These are phyloP conservation scores for Eucalyptus brandiana DNA, from an alignment of 345 rosid genomes.

Conservation along the genomic window DNA sequence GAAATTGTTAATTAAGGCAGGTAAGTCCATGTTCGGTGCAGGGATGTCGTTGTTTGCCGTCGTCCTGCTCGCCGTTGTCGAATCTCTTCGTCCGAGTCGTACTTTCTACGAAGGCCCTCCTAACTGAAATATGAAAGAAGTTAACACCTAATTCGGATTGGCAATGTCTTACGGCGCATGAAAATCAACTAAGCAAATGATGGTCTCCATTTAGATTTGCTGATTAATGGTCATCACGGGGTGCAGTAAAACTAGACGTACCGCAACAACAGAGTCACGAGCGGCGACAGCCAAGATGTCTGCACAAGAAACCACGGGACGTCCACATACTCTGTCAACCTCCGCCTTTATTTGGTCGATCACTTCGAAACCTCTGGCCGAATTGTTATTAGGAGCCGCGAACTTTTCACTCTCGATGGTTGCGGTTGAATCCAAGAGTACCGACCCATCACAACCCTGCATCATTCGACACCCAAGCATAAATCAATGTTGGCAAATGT, in stretches of 20 bases:
- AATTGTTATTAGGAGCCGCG: slow-evolving; percentile 13
- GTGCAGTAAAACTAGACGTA: neutral
- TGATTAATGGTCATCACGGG: neutral
- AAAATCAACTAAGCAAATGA: neutral
- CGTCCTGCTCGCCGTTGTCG: slow-evolving; percentile 6
- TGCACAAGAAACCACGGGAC: slow-evolving; percentile 45
- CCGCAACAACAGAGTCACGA: slow-evolving; percentile 40
- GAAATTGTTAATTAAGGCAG: slow-evolving; percentile 11
- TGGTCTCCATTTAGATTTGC: neutral
- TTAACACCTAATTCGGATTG: neutral
- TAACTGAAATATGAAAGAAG: neutral
- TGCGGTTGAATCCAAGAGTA: slow-evolving; percentile 39
- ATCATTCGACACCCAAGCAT: neutral
- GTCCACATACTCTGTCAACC: slow-evolving; percentile 32
- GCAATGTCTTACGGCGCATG: neutral
- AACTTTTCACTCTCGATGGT: slow-evolving; percentile 44
- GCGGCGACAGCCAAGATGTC: slow-evolving; percentile 54
- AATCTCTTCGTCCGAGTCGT: slow-evolving; percentile 26
- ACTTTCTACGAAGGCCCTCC: slow-evolving; percentile 37
- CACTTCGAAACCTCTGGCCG: slow-evolving; percentile 42
- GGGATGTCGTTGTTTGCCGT: slow-evolving; percentile 12
- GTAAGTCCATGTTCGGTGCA: slow-evolving; percentile 14
- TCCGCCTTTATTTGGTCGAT: slow-evolving; percentile 43
- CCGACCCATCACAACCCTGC: slow-evolving; percentile 64
- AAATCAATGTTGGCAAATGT: neutral